A percentile compares a stretch with the other conserved stretches of the same genome.
phyloP scores from a whole-genome alignment of 306 rosid species.

The Cucumis melo region DNA sequence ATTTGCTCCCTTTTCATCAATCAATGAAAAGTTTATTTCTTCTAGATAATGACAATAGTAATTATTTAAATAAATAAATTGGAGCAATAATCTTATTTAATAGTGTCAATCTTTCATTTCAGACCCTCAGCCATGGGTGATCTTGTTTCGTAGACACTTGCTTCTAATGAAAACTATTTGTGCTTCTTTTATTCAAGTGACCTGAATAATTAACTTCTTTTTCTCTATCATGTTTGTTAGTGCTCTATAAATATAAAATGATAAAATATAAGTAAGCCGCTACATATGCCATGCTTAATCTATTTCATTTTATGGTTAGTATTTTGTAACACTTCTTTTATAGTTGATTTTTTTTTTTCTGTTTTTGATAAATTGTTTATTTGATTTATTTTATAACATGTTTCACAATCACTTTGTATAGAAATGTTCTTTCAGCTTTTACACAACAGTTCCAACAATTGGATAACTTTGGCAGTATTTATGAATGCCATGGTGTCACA shows the following conservation, averaged over 20 bases:
- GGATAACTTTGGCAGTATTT: not conserved
- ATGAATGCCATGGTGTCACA: conserved; percentile 10
- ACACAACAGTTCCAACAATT: not conserved
- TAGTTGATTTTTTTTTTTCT: not conserved
- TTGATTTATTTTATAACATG: not conserved
- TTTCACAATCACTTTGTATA: not conserved
- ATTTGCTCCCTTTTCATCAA: too few species aligned
- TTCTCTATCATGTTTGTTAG: not conserved
- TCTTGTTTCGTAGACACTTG: not conserved
- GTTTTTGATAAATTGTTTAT: not conserved
- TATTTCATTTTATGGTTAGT: not conserved
- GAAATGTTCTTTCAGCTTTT: not conserved
- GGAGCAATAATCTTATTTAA: not conserved
- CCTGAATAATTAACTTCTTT: not conserved
- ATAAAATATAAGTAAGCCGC: not conserved
- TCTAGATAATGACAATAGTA: too few species aligned
- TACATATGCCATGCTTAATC: not conserved
- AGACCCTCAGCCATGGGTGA: not conserved
- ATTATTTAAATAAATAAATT: too few species aligned
- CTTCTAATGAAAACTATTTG: not conserved
- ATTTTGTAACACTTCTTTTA: not conserved
- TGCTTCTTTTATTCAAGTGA: not conserved
- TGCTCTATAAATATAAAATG: not conserved
- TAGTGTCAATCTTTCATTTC: not conserved
- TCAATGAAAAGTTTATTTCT: too few species aligned